Conservation (phyloP, 441 rosid genomes). For the Syzygium syzygioides region DNA sequence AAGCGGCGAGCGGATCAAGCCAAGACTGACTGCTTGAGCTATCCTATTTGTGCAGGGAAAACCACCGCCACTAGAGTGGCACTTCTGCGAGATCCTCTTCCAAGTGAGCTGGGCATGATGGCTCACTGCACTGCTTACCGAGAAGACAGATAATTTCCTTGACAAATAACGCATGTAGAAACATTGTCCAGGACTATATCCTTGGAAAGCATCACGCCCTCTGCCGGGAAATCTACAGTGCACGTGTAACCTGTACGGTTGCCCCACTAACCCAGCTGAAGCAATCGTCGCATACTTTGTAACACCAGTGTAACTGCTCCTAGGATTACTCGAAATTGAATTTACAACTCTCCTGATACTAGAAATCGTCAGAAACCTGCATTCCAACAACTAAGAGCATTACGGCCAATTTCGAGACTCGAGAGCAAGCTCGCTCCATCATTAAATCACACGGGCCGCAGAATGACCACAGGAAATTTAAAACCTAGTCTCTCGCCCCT, state of each 20-base stretch:
- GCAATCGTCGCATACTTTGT: conserved; percentile 37
- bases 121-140: conserved; percentile 31
- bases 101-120: conserved; percentile 62
- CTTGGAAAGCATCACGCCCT: conserved; percentile 22
- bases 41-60: conserved; percentile 46
- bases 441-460: not conserved
- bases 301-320: conserved; percentile 21
- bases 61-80: conserved; percentile 18
- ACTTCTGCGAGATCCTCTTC: conserved; percentile 47
- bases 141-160: conserved; percentile 34
- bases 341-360: conserved; percentile 32
- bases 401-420: not conserved
- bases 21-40: conserved; percentile 87
- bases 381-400: conserved; percentile 11
- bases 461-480: not conserved
- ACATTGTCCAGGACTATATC: conserved; percentile 24
- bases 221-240: conserved; percentile 30
- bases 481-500: not conserved
- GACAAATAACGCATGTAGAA: conserved; percentile 13
- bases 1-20: conserved; percentile 66
- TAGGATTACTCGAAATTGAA: conserved; percentile 23
- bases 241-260: conserved; percentile 28
- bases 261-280: conserved; percentile 33
- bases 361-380: conserved; percentile 55
- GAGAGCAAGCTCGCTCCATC: not conserved